A percentile compares a stretch with the other conserved stretches of the same genome.
Conservation (phyloP, 192 early-diverging fungal species). For the Jimgerdemannia lactiflua region DNA sequence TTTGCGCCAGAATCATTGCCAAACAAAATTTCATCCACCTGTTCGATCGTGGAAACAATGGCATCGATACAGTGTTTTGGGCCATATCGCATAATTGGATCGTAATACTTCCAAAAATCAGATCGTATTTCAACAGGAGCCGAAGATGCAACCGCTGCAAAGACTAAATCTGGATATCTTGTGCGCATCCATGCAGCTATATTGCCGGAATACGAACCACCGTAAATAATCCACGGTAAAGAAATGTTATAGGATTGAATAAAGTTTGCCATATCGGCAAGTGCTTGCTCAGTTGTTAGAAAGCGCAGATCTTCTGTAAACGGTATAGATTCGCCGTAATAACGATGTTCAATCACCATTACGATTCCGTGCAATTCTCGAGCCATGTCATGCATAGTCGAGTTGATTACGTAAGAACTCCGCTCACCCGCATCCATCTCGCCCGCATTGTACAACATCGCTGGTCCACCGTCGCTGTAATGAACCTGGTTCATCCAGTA, state of each 20-base stretch:
- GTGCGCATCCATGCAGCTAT: slow-evolving; percentile 75
- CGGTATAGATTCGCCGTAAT: slow-evolving; percentile 18
- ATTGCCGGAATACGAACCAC: slow-evolving; percentile 77
- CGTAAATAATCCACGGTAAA: slow-evolving; percentile 64
- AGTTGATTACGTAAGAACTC: slow-evolving; percentile 11
- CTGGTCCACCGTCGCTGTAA: slow-evolving; percentile 20
- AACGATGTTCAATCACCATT: slow-evolving; percentile 21
- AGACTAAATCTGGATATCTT: slow-evolving; percentile 62
- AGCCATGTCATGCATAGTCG: slow-evolving; percentile 12
- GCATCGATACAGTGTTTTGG: slow-evolving; percentile 16
- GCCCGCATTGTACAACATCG: slow-evolving; percentile 22
- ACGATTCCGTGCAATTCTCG: slow-evolving; percentile 14
- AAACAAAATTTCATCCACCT: slow-evolving; percentile 18
- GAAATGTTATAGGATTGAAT: slow-evolving; percentile 14
- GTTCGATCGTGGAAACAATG: slow-evolving; percentile 6
- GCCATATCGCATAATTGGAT: slow-evolving; percentile 15
- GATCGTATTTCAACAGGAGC: slow-evolving; percentile 63
- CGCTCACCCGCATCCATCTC: slow-evolving; percentile 12
- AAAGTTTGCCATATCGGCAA: slow-evolving; percentile 33
- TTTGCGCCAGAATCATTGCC: slow-evolving; percentile 6
- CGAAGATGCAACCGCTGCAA: slow-evolving; percentile 72
- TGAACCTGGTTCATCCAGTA: slow-evolving; percentile 20
- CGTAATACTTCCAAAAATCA: slow-evolving; percentile 64
- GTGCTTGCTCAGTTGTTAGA: slow-evolving; percentile 21
- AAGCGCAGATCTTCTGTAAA: slow-evolving; percentile 12